Percentiles rank a stretch among this genome's conserved stretches.
phyloP scores from a whole-genome alignment of 768 basidiomycete species.

The Collybia sordida region DNA sequence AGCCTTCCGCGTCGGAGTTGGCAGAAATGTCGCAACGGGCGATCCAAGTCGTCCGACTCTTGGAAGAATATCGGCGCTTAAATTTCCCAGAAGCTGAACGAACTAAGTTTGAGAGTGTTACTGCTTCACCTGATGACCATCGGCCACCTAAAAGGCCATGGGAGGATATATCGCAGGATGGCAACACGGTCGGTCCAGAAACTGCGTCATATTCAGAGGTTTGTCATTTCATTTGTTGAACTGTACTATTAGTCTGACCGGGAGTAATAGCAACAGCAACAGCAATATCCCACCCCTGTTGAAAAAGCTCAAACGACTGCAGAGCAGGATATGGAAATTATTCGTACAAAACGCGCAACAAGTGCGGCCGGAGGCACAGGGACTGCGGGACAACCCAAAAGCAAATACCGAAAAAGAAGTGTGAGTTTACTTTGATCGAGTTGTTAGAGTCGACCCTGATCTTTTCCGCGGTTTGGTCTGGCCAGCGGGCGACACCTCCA shows the following conservation, averaged over 20 bases:
- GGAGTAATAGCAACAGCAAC: background rate
- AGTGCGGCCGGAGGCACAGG: conserved; percentile 57
- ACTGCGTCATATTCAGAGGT: conserved; percentile 32
- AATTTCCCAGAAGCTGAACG: conserved; percentile 36
- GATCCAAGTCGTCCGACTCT: conserved; percentile 61
- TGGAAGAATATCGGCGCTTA: conserved; percentile 58
- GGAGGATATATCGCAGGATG: conserved; percentile 67
- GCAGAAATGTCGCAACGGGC: conserved; percentile 72
- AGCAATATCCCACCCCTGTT: conserved; percentile 28
- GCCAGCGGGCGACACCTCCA: conserved; percentile 79
- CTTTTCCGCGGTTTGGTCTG: conserved; percentile 31
- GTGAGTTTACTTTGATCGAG: conserved; percentile 42
- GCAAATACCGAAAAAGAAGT: conserved; percentile 83
- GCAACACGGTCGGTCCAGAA: conserved; percentile 25
- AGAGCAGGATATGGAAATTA: conserved; percentile 84
- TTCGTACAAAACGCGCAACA: conserved; percentile 78
- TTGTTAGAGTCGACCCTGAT: conserved; percentile 15
- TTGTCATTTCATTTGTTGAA: conserved; percentile 4
- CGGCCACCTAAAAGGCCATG: conserved; percentile 77
- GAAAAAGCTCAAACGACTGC: conserved; percentile 59
- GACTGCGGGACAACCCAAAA: conserved; percentile 59
- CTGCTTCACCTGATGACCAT: conserved; percentile 43
- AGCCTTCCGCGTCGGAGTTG: conserved; percentile 57
- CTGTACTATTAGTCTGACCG: background rate
- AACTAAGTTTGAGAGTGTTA: conserved; percentile 27